These are phyloP conservation scores for Pythium myriotylum DNA, from an alignment of 352 stramenopile species.

Conservation along the genomic window DNA sequence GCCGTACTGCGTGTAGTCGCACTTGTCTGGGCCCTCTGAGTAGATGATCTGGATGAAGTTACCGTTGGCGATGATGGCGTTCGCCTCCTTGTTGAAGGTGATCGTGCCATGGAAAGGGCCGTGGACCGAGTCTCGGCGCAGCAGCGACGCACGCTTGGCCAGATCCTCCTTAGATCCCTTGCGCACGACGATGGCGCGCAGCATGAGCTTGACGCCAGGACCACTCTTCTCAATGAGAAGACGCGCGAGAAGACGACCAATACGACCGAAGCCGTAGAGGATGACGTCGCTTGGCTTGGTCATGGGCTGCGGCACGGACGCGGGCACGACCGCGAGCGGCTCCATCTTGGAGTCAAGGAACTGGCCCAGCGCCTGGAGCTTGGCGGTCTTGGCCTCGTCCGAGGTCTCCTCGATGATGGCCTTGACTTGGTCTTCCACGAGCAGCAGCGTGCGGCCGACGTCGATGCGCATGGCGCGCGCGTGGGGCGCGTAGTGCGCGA, in stretches of 20 bases:
- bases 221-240: constrained; percentile 88
- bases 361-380: constrained; percentile 52
- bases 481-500: constrained; percentile 59
- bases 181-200: constrained; percentile 88
- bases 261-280: constrained; percentile 89
- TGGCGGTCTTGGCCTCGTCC: constrained; percentile 41
- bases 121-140: constrained; percentile 88
- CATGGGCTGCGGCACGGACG: constrained; percentile 26
- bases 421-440: constrained; percentile 59
- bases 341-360: constrained; percentile 66
- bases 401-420: constrained; percentile 43
- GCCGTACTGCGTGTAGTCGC: constrained; percentile 86
- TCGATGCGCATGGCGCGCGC: constrained; percentile 77
- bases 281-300: constrained; percentile 80
- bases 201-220: constrained; percentile 83
- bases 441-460: constrained; percentile 72
- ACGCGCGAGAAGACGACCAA: constrained; percentile 75
- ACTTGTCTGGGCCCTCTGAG: constrained; percentile 80
- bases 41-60: constrained; percentile 91
- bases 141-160: constrained; percentile 77
- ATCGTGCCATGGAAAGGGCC: constrained; percentile 84
- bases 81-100: constrained; percentile 81
- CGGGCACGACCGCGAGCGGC: constrained; percentile 30
- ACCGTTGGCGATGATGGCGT: constrained; percentile 86
- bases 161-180: constrained; percentile 85